Conservation (phyloP, 2,329 filamentous ascomycete species). For the Phaeomoniella chlamydospora region DNA sequence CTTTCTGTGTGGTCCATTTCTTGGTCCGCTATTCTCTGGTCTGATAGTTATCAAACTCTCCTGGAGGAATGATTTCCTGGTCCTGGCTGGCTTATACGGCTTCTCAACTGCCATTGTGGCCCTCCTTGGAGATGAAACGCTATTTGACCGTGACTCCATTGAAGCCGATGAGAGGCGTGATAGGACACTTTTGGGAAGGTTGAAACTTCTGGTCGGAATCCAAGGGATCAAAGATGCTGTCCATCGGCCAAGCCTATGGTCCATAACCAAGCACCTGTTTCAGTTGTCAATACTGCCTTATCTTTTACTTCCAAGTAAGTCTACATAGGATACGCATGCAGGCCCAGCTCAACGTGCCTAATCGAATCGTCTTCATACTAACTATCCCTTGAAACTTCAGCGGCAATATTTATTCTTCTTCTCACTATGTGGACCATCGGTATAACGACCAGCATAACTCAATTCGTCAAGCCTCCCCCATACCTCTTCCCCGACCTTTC, state of each 20-base stretch:
- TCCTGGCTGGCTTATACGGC: conserved; percentile 20
- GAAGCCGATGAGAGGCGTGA: background rate
- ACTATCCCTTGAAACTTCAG: background rate
- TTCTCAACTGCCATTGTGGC: conserved; percentile 18
- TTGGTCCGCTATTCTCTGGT: conserved; percentile 21
- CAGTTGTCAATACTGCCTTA: background rate
- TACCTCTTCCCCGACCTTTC: conserved; percentile 19
- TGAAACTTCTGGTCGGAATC: background rate
- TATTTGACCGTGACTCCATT: conserved; percentile 10
- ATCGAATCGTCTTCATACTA: background rate
- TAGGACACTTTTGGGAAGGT: background rate
- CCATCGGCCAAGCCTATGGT: background rate
- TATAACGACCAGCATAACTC: conserved; percentile 21
- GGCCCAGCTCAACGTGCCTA: no score
- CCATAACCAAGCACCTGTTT: background rate
- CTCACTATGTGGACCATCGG: conserved; percentile 19
- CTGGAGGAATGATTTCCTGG: conserved; percentile 19
- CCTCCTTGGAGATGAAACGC: conserved; percentile 20
- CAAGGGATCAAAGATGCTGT: background rate
- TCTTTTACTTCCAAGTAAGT: background rate
- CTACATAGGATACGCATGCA: no score
- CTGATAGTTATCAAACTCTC: conserved; percentile 17
- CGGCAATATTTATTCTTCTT: conserved; percentile 3
- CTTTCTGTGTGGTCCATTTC: conserved; percentile 21
- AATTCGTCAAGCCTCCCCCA: conserved; percentile 17